phyloP scores from a whole-genome alignment of 129 eudicot species.

The Calendula officinalis region DNA sequence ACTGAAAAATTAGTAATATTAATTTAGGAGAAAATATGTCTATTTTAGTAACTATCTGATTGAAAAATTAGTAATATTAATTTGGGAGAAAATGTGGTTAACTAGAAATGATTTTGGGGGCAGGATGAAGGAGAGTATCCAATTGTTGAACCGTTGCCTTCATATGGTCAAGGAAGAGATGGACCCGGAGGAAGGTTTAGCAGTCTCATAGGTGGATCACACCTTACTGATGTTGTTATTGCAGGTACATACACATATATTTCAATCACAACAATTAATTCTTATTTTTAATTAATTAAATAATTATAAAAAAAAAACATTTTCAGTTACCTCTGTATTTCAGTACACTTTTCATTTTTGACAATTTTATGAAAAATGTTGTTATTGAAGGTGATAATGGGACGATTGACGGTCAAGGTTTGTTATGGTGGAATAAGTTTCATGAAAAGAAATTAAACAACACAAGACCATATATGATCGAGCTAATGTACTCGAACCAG shows the following conservation, averaged over 20 bases:
- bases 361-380: background rate
- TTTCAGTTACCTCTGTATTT: background rate
- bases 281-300: background rate
- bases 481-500: constrained; percentile 47
- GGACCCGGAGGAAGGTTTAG: constrained; percentile 53
- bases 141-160: constrained; percentile 57
- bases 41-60: too few species aligned
- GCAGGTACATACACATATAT: constrained; percentile 53
- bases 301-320: background rate
- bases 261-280: background rate
- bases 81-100: too few species aligned
- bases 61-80: too few species aligned
- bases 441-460: constrained; percentile 26
- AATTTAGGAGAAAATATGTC: too few species aligned
- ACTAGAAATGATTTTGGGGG: too few species aligned
- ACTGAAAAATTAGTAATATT: too few species aligned
- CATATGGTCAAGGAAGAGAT: constrained; percentile 83
- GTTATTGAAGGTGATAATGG: constrained; percentile 50
- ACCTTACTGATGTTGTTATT: constrained; percentile 70
- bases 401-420: constrained; percentile 61
- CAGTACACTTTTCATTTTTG: background rate
- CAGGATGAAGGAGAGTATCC: constrained; percentile 72
- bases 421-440: constrained; percentile 54
- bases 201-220: constrained; percentile 65
- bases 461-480: constrained; percentile 76